Base-by-base conservation (phyloP, 768 basidiomycete genomes). In the Trametes cinnabarina region DNA sequence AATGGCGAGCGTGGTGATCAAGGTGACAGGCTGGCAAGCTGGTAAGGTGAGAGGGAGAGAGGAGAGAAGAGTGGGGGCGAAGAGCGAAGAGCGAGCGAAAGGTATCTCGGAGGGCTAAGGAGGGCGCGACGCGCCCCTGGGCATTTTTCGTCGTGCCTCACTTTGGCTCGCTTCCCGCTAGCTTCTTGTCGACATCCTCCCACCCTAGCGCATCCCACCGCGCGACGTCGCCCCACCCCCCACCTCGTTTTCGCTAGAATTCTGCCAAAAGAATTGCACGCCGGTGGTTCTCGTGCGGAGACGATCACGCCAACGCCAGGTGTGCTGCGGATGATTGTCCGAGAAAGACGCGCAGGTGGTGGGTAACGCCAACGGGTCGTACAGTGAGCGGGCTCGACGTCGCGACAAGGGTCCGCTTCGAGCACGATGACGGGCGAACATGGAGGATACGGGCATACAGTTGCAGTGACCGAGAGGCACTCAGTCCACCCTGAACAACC, bases 111-210 rank as follows among this genome's bases (percentile, higher is more conserved):
- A n/a, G 41, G 44, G n/a, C 28, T 47, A 25, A 37, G 25, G 25
- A 37, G 51, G 11, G 43, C 28, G 41, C 12, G 37, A 23, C 40
- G 41, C 40, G 47, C 42, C 47, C 55, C 55, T 37, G 53, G 6
- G 17, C 30, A 39, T 7, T 7, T 12, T 32, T 12, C 7, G 30
- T 28, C 53, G 53, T 43, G 47, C 53, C 51, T 53, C 30, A 43
- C 19, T 37, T 46, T 55, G 44, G 53, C 53, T 55, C 53, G 44
- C 53, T 26, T 47, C 22, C 12, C 46, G 25, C 53, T 19, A 37
- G 28, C 30, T 32, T 47, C 19, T 23, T 28, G 43, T 30, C 53
- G 26, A 37, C 17, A 23, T 47, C 12, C 30, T 7, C 53, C 43
- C 22, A 20, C 22, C 30, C 44, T 23, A 23, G 34, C 25, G 15